Evolutionary conservation across 805 yeast genomes (phyloP).

Genomic region (Yarrowia sp.): DNA sequence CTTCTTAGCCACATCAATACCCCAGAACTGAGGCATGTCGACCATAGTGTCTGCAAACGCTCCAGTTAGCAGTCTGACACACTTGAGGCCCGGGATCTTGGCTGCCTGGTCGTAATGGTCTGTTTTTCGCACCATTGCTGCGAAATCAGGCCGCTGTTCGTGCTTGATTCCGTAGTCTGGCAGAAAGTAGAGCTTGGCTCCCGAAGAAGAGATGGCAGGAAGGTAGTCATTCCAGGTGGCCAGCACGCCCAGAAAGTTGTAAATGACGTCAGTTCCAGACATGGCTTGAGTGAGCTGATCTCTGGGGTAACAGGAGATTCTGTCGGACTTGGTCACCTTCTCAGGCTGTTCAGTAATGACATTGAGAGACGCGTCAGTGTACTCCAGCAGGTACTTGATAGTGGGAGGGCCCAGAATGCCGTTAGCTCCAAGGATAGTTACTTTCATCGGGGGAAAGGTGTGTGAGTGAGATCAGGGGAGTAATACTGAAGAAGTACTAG

Average conservation of each 20-base stretch:
- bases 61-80: constrained; percentile 25
- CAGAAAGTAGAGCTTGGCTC: constrained; percentile 17
- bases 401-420: constrained; percentile 28
- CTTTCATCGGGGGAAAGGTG: too few species aligned
- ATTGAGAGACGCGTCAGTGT: constrained; percentile 1
- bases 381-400: constrained; percentile 1
- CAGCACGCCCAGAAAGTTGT: constrained; percentile 30
- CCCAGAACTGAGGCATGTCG: constrained; percentile 24
- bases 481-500: too few species aligned
- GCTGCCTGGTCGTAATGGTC: constrained; percentile 26
- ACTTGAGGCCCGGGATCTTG: constrained; percentile 8
- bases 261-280: constrained; percentile 2
- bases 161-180: constrained; percentile 25
- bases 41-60: constrained; percentile 28
- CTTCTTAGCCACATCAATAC: constrained; percentile 6
- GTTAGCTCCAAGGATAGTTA: constrained; percentile 22
- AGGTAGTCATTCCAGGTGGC: constrained; percentile 15
- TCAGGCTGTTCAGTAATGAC: constrained; percentile 16
- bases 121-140: constrained; percentile 24
- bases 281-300: background rate
- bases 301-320: constrained; percentile 1
- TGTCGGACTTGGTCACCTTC: background rate
- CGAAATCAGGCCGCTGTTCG: constrained; percentile 28
- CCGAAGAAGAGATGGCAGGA: constrained; percentile 9
- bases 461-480: too few species aligned